Evolutionary conservation across 108 stramenopile genomes (phyloP), one percentile per base, ranked within the genome.

Genomic region (Heterococcus sp.): DNA sequence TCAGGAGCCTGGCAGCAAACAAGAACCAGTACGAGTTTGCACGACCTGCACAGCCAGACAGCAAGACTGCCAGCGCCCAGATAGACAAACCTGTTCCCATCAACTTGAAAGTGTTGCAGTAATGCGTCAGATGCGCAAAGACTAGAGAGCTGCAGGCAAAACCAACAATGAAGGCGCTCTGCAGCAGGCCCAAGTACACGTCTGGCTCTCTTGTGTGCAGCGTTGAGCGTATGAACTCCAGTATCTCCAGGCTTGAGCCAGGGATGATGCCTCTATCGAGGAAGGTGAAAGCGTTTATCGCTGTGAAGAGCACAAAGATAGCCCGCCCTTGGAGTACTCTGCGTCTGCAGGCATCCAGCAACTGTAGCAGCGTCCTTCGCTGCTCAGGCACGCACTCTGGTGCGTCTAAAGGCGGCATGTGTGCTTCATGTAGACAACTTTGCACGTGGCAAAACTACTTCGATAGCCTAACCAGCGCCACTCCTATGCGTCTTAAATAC

Each of bases 121-220:
- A 35, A n/a, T 88, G 83, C 21, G 88, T 68, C 28, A 88, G 35
- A 28, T 85, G 46, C 37, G 84, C 76, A 31, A 88, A 87, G 5
- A 82, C 29, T 0, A 88, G 30, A 32, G 67, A 32, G 29, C 67
- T 68, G 67, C 30, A 28, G 11, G 39, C 36, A 38, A 73, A 87
- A 1, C 88, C 88, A 21, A 87, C 38, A 37, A 89, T 89, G 74
- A 87, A 89, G 11, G 84, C 73, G 35, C 86, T 87, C 36, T 87
- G 84, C 29, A 89, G 72, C 1, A 85, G 31, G 0, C 88, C 89
- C 31, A 89, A 35, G 32, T 46, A 86, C 11, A 87, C 74, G 37
- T 89, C 88, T 4, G 87, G 84, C 29, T 34, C 32, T 0, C 36
- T n/a, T 8, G 86, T 86, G 65, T 31, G 21, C 0, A 88, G 37